A percentile compares a stretch with the other conserved stretches of the same genome.
Conservation (phyloP, 2,329 filamentous ascomycete genomes). For the Neonectria ditissima region DNA sequence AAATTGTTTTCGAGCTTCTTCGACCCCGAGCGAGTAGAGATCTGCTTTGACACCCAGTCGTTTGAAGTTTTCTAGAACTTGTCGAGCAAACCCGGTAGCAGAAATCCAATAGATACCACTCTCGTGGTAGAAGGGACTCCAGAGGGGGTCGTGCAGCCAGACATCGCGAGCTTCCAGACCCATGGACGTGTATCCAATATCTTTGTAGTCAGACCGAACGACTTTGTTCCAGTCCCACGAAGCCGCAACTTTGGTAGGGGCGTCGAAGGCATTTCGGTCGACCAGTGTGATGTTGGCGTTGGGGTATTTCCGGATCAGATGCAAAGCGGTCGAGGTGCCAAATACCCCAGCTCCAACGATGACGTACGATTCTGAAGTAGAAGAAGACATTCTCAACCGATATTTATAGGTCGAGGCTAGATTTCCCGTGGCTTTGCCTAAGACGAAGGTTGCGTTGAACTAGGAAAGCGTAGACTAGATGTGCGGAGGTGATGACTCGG, state of each 20-base stretch:
- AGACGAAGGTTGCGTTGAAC: not conserved
- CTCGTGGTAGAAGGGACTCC: conserved; percentile 3
- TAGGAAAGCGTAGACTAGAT: not conserved
- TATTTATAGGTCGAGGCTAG: not conserved
- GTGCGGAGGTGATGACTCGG: not conserved
- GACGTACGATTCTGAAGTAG: conserved; percentile 54
- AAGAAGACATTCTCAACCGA: not conserved
- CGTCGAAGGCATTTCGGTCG: conserved; percentile 64
- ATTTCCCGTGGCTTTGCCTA: not conserved
- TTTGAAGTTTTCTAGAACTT: not conserved
- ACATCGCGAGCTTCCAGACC: conserved; percentile 2
- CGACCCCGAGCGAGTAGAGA: not conserved
- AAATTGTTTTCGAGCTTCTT: not conserved
- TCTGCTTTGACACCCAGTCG: not conserved
- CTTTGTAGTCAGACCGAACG: conserved; percentile 37
- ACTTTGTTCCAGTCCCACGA: conserved; percentile 37
- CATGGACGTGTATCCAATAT: not conserved
- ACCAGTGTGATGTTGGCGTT: conserved; percentile 64
- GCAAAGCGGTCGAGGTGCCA: conserved; percentile 71
- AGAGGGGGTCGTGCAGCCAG: not conserved
- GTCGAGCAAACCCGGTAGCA: not conserved
- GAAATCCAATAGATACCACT: conserved; percentile 7
- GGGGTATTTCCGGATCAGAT: conserved; percentile 64
- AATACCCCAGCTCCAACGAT: conserved; percentile 74
- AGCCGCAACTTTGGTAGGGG: conserved; percentile 33